Conservation (phyloP, 352 stramenopile genomes). For the Globisporangium alternatum region DNA sequence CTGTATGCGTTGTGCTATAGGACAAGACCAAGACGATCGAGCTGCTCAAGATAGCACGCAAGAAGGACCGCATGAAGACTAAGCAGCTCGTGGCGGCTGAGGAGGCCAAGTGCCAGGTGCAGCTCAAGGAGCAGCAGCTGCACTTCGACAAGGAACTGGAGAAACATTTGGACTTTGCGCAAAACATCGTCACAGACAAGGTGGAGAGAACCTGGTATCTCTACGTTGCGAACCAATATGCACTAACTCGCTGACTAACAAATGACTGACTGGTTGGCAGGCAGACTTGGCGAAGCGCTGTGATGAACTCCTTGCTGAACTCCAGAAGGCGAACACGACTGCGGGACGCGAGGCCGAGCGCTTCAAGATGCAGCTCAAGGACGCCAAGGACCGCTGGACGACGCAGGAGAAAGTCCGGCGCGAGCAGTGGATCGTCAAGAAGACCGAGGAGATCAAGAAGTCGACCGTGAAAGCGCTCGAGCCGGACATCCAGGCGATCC, state of each 20-base stretch:
- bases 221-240: not conserved
- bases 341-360: constrained; percentile 47
- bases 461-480: constrained; percentile 74
- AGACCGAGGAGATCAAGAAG: constrained; percentile 87
- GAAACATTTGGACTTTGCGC: constrained; percentile 78
- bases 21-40: constrained; percentile 87
- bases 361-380: constrained; percentile 74
- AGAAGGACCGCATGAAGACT: constrained; percentile 71
- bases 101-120: constrained; percentile 47
- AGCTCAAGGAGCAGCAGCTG: constrained; percentile 53
- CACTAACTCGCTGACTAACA: not conserved
- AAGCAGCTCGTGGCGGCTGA: constrained; percentile 48
- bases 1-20: constrained; percentile 24
- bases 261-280: constrained; percentile 23
- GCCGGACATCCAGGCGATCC: constrained; percentile 78
- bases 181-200: constrained; percentile 75
- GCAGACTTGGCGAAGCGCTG: constrained; percentile 63
- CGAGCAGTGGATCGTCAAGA: constrained; percentile 80
- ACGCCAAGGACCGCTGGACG: constrained; percentile 72
- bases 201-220: constrained; percentile 16
- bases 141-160: constrained; percentile 75
- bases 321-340: constrained; percentile 51
- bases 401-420: constrained; percentile 65
- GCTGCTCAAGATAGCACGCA: constrained; percentile 64
- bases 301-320: constrained; percentile 63